Base-by-base conservation (phyloP, 2,329 filamentous ascomycete species). In the Neonectria hederae region DNA sequence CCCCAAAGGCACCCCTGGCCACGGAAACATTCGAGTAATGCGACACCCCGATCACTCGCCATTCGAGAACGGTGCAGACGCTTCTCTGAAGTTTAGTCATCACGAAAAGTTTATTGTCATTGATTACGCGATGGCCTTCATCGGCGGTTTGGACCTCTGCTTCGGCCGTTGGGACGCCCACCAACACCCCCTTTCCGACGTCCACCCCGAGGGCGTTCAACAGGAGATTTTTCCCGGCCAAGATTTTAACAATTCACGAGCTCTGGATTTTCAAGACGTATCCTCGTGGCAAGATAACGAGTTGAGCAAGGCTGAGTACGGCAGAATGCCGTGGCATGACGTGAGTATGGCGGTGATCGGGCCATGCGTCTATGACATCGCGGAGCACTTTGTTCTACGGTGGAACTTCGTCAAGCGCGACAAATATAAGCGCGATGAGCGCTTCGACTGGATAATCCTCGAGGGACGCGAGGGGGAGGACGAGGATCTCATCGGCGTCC, bases 331-430 rank as follows among this genome's bases (percentile, higher is more conserved):
- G 0, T 99, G 96, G 96, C 94, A 98, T 76, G 96, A 99, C 76
- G 94, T 97, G 3, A 86, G 92, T 10, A 97, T 98, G 92, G 94
- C 91, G 13, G 72, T 97, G n/a, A 87, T 96, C 62, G 95, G 96
- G 0, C 93, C 94, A 19, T 92, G 90, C 69, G 92, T 97, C 11
- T 94, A 95, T 76, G 95, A 98, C 74, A 96, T 99, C 71, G 94
- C 94, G 0, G 94, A 97, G 79, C 94, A 98, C 76, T 99, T 98
- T 72, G 89, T 97, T 9, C 82, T 97, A 49, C 89, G 96, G 35
- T 98, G 95, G 96, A 98, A 99, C 76, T 97, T 97, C 74, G 86
- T 95, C 80, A 98, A 98, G 81, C 89, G 95, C 38, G 95, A 98
- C 84, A 98, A 98, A 82, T 97, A 98, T 82, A 98, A 98, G 83